Evolutionary conservation across 208 protist species (phyloP), one percentile per base, ranked within the genome.

Genomic region (Crithidia thermophila): DNA sequence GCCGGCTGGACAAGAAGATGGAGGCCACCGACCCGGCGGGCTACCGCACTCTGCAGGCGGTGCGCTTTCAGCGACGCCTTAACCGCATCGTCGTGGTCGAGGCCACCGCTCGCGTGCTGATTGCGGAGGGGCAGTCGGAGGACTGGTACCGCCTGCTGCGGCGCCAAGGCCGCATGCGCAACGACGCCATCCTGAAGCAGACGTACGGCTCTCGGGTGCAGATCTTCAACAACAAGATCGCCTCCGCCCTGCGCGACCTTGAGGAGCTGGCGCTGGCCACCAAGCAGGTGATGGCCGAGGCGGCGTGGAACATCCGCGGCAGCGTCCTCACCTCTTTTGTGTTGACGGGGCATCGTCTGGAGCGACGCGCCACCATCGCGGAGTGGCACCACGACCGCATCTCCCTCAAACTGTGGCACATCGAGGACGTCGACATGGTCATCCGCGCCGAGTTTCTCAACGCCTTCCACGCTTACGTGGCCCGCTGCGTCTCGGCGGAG

Each of bases 101-200:
- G 75, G 71, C 78, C 0, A 88, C 78, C 1, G 58, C 70, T 8
- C 77, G 82, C 2, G 77, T 88, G 49, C 66, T 82, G 27, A 71
- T 88, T 11, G 71, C 79, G 13, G 82, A 82, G 55, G 75, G 70
- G 16, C 59, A 82, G 51, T 75, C 71, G 27, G 82, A 88, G 49
- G 71, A 69, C 23, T 73, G 58, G 50, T 84, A 82, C 57, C 65
- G 63, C 30, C 66, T 88, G 31, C 57, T 74, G 47, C 58, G 62
- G n/a, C 59, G 67, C 16, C 79, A 85, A 56, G 57, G 72, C 5
- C 66, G 73, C 23, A 75, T 84, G 67, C 72, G 82, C 53, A 77
- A 75, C 30, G 75, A 77, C 33, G 80, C 79, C 40, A 74, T 88
- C 53, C 67, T 85, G 57, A 75, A 70, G 20, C 70, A 87, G 72